A percentile compares a stretch with the other conserved stretches of the same genome.
Conservation (phyloP, 2,329 filamentous ascomycete species). For the Lasiodiplodia gonubiensis region DNA sequence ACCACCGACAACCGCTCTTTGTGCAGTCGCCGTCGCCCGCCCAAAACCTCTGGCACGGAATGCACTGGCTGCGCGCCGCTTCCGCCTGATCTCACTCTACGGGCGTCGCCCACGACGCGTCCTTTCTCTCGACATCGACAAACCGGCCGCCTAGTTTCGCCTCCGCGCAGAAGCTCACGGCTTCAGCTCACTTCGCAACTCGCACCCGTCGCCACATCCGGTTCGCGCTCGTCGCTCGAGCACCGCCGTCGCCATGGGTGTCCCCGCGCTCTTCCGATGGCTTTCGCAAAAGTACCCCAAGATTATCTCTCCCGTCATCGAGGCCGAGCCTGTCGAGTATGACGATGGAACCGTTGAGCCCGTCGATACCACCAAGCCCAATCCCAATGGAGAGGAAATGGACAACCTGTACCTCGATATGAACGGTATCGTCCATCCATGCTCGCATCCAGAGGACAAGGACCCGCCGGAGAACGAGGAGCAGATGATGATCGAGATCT, state of each 20-base stretch:
- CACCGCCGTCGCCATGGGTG: conserved; percentile 73
- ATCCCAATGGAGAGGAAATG: conserved; percentile 97
- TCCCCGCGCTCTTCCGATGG: conserved; percentile 94
- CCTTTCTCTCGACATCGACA: neutral
- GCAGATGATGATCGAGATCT: conserved; percentile 99
- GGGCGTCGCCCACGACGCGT: conserved; percentile 23
- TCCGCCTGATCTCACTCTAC: neutral
- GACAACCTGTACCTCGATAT: conserved; percentile 99
- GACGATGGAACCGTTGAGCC: conserved; percentile 86
- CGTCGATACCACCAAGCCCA: conserved; percentile 80
- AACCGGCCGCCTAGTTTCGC: conserved; percentile 3
- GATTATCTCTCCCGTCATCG: conserved; percentile 89
- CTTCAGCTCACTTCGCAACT: neutral
- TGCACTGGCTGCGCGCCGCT: conserved; percentile 14
- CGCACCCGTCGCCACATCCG: neutral
- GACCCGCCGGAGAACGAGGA: conserved; percentile 92
- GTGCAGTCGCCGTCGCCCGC: neutral
- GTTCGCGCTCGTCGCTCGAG: neutral
- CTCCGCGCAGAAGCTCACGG: neutral
- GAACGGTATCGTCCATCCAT: conserved; percentile 99
- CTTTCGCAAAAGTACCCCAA: conserved; percentile 97
- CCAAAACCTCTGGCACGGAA: conserved; percentile 9
- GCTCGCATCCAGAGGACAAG: conserved; percentile 93
- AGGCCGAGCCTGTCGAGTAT: conserved; percentile 74
- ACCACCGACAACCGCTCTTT: conserved; percentile 11